A percentile compares a stretch with the other conserved stretches of the same genome.
Conservation (phyloP, 441 rosid species). For the Corymbia calophylla region DNA sequence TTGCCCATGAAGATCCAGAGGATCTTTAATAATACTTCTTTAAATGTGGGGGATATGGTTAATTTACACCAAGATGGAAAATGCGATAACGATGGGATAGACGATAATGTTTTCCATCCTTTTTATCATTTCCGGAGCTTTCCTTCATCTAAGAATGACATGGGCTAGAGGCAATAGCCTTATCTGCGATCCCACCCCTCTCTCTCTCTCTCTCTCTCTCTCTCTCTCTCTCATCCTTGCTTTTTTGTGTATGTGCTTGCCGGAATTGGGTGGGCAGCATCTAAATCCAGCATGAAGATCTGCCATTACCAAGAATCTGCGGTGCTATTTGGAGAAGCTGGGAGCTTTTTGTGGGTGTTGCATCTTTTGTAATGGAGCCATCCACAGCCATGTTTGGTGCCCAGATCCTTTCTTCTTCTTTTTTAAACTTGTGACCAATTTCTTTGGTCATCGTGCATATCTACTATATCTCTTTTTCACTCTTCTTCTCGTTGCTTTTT, state of each 20-base stretch:
- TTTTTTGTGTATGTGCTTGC: neutral
- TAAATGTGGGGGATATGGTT: neutral
- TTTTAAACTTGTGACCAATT: neutral
- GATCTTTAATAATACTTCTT: neutral
- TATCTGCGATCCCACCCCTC: neutral
- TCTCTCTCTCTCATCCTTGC: neutral
- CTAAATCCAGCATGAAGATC: neutral
- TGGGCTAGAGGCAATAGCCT: neutral
- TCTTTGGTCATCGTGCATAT: neutral
- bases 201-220: neutral
- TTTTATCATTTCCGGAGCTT: neutral
- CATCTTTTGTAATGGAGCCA: neutral
- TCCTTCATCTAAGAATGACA: neutral
- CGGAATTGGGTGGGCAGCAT: neutral
- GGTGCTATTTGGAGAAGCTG: neutral
- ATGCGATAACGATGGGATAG: neutral
- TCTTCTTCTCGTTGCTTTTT: neutral
- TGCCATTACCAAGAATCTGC: neutral
- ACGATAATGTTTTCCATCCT: neutral
- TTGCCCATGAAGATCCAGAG: neutral
- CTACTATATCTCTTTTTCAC: neutral
- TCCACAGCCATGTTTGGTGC: neutral
- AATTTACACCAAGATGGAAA: neutral
- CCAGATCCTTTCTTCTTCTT: neutral
- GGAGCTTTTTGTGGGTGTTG: neutral